Conservation (phyloP, 2,329 filamentous ascomycete species). For the Exophiala bonariae region DNA sequence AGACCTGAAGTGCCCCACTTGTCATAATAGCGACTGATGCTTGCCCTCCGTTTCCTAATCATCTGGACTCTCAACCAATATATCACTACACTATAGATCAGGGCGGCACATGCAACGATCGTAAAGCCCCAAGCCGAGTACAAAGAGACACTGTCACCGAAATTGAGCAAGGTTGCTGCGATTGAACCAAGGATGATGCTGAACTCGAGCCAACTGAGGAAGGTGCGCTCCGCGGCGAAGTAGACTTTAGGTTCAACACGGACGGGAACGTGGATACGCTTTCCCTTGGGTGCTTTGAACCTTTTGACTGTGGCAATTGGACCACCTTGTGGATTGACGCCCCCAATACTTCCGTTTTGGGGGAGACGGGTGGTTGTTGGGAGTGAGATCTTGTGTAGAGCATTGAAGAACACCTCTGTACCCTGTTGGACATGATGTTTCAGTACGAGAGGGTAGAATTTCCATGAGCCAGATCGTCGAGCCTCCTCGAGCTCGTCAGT, state of each 20-base stretch:
- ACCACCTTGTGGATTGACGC: slow-evolving; percentile 41
- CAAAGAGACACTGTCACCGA: slow-evolving; percentile 67
- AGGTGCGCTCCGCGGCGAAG: slow-evolving; percentile 94
- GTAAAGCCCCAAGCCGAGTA: slow-evolving; percentile 77
- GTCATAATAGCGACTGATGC: slow-evolving; percentile 78
- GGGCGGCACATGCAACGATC: slow-evolving; percentile 70
- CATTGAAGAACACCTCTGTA: slow-evolving; percentile 44
- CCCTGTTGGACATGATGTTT: slow-evolving; percentile 52
- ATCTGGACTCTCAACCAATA: slow-evolving; percentile 87
- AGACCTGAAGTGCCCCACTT: slow-evolving; percentile 78
- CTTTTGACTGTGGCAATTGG: slow-evolving; percentile 47
- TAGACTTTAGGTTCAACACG: slow-evolving; percentile 97
- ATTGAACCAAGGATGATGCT: slow-evolving; percentile 91
- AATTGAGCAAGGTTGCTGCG: slow-evolving; percentile 80
- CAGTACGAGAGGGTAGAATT: slow-evolving; percentile 61
- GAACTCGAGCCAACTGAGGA: slow-evolving; percentile 96
- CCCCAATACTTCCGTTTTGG: slow-evolving; percentile 34
- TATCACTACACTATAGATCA: slow-evolving; percentile 80
- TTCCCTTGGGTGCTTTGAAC: slow-evolving; percentile 61
- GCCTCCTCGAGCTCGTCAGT: slow-evolving; percentile 73
- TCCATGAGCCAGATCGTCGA: slow-evolving; percentile 71
- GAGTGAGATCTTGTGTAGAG: slow-evolving; percentile 46
- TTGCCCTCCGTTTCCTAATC: slow-evolving; percentile 79
- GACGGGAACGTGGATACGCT: slow-evolving; percentile 85
- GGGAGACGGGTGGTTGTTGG: slow-evolving; percentile 55